Conservation (phyloP, 805 yeast genomes). For the Candida oleophila region DNA sequence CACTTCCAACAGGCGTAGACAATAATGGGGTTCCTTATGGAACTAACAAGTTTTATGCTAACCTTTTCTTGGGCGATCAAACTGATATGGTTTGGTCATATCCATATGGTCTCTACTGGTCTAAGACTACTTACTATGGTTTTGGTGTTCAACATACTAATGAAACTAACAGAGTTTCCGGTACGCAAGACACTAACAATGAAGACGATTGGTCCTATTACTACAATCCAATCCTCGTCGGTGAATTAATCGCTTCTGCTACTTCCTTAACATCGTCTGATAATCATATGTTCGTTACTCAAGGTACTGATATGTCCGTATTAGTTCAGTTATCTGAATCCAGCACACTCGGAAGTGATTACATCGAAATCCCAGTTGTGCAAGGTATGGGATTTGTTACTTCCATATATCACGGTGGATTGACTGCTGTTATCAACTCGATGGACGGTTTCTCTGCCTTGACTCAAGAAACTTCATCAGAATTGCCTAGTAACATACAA, state of each 20-base stretch:
- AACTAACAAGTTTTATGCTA: conserved; percentile 77
- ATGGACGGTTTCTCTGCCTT: conserved; percentile 22
- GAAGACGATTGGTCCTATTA: conserved; percentile 45
- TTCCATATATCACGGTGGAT: conserved; percentile 49
- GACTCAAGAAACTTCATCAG: conserved; percentile 22
- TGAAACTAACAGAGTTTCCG: conserved; percentile 41
- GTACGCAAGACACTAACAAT: conserved; percentile 47
- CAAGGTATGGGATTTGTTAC: conserved; percentile 87
- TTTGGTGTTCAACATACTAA: conserved; percentile 62
- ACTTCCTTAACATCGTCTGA: conserved; percentile 38
- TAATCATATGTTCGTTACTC: conserved; percentile 41
- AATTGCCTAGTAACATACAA: conserved; percentile 38
- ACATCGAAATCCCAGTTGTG: conserved; percentile 57
- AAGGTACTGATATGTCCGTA: conserved; percentile 52
- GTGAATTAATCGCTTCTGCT: conserved; percentile 58
- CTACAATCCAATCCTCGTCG: conserved; percentile 54
- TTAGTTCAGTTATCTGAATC: conserved; percentile 39
- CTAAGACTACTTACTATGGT: conserved; percentile 47
- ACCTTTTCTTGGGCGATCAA: conserved; percentile 58
- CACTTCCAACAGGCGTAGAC: conserved; percentile 47
- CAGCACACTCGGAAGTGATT: conserved; percentile 30
- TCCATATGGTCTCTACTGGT: conserved; percentile 67
- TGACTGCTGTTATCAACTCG: conserved; percentile 45
- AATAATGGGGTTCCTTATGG: conserved; percentile 46
- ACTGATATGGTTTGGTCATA: conserved; percentile 56